Conservation (phyloP, 2,329 filamentous ascomycete species). For the Pyrenophora graminea region DNA sequence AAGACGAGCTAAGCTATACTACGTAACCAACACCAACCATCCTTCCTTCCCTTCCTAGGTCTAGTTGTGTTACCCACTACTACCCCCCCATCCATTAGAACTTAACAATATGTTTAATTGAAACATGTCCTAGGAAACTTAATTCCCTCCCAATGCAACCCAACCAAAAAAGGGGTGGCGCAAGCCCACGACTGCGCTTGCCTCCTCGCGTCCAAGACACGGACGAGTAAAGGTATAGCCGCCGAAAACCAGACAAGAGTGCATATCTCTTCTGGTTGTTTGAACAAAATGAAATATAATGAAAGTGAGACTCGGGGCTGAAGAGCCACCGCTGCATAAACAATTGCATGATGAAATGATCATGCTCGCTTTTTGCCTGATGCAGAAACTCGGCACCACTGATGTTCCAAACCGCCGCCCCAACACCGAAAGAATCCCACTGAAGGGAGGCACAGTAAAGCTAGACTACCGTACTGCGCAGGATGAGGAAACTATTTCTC, state of each 20-base stretch:
- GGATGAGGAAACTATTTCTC: constrained; percentile 22
- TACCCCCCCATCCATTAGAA: constrained; percentile 16
- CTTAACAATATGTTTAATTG: constrained; percentile 22
- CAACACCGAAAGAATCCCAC: constrained; percentile 27
- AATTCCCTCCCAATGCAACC: constrained; percentile 2
- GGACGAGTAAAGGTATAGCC: constrained; percentile 36
- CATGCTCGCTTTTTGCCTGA: constrained; percentile 25
- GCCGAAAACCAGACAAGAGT: constrained; percentile 34
- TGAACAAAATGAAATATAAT: constrained; percentile 22
- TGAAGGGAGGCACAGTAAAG: constrained; percentile 26
- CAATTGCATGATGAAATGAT: constrained; percentile 22
- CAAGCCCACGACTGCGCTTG: constrained; percentile 39
- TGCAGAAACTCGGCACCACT: constrained; percentile 12
- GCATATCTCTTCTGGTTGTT: constrained; percentile 22
- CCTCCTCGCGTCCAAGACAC: constrained; percentile 28
- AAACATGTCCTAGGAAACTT: constrained; percentile 21
- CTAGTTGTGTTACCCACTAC: constrained; percentile 3
- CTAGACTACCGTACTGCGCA: constrained; percentile 16
- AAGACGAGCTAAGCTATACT: constrained; percentile 7
- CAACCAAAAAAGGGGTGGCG: constrained; percentile 14
- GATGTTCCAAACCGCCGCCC: constrained; percentile 3
- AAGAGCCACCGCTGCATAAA: constrained; percentile 39
- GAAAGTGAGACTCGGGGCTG: constrained; percentile 31
- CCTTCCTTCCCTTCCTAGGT: constrained; percentile 21
- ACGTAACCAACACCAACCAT: constrained; percentile 15